Evolutionary conservation across 441 rosid species (phyloP), one percentile per base, ranked within the genome.

Genomic region (Flueggea neowawraea): DNA sequence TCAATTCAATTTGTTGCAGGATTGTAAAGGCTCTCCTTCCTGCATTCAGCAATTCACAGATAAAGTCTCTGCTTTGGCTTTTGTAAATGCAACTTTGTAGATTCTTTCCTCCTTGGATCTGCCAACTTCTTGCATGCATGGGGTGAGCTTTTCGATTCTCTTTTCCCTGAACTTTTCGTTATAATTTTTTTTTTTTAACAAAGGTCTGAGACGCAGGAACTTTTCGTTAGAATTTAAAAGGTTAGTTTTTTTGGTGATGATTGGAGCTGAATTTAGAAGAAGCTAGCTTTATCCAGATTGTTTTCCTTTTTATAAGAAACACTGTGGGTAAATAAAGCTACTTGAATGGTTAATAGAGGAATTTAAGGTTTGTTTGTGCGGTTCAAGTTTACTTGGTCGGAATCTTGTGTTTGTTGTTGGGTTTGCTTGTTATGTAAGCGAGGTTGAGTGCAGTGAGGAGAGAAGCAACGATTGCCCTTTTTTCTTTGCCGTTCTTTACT

Each of bases 71-170:
- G 67, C 13, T 60, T 64, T 70, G 74, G 71, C 52, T 50, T 59
- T 58, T 80, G 64, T 88, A 80, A 71, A 88, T 83, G 93, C 91
- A 69, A 67, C 55, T 77, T 67, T 73, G 74, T 71, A 72, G 76
- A 64, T 66, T 39, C n/a, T 62, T 82, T 52, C 90, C 84, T 31
- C 52, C 79, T 73, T 86, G 88, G 90, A 78, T 88, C 84, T 73
- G 47, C 71, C 77, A 70, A 49, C 65, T 80, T 47, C 31, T 84
- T 67, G 79, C 78, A 52, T 86, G 89, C 78, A 86, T 86, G 93
- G 88, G 89, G 87, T 90, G 58, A 77, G 89, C 72, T 59, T 68
- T 75, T 69, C 63, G 49, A 14, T 63, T 67, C 64, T 62, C 60
- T 57, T 12, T 44, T 36, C 7, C 3, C 12, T n/a, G 2, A 28